A percentile compares a stretch with the other conserved stretches of the same genome.
These are phyloP conservation scores for Poa pratensis DNA, from an alignment of 176 grass and related monocot genomes.

Conservation along the genomic window DNA sequence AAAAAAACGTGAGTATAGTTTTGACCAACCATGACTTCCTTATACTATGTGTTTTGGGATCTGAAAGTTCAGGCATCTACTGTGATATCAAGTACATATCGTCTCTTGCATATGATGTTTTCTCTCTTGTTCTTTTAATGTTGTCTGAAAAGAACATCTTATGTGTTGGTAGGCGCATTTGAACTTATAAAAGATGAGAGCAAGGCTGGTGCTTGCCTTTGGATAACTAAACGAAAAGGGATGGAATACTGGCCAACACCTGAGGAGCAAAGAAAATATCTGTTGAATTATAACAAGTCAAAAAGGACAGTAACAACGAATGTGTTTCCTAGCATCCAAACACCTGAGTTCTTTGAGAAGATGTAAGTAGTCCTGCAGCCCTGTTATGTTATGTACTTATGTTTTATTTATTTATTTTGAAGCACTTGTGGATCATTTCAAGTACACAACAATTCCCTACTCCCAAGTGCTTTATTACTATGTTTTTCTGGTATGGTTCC, in stretches of 20 bases:
- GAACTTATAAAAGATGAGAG: constrained; percentile 94
- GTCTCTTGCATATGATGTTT: constrained; percentile 20
- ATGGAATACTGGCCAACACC: constrained; percentile 90
- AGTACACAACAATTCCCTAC: not conserved
- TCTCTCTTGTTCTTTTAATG: constrained; percentile 23
- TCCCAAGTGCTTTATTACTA: not conserved
- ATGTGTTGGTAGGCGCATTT: constrained; percentile 61
- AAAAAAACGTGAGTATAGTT: not conserved
- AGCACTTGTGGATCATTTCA: constrained; percentile 1
- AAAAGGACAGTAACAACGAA: constrained; percentile 57
- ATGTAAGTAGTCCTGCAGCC: constrained; percentile 62
- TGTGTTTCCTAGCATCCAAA: constrained; percentile 58
- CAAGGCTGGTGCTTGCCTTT: constrained; percentile 94
- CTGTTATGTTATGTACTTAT: not conserved
- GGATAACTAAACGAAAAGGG: constrained; percentile 86
- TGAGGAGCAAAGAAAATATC: constrained; percentile 70
- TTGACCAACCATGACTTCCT: not conserved
- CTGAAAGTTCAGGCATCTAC: not conserved
- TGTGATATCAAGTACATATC: not conserved
- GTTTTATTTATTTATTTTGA: not conserved
- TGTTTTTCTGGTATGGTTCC: constrained; percentile 4
- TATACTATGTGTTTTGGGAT: constrained; percentile 4
- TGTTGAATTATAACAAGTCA: constrained; percentile 51
- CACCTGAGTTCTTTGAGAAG: constrained; percentile 83
- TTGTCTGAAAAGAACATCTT: not conserved